Evolutionary conservation across 2,329 filamentous ascomycete genomes (phyloP).

Genomic region (Penicillium sp.): DNA sequence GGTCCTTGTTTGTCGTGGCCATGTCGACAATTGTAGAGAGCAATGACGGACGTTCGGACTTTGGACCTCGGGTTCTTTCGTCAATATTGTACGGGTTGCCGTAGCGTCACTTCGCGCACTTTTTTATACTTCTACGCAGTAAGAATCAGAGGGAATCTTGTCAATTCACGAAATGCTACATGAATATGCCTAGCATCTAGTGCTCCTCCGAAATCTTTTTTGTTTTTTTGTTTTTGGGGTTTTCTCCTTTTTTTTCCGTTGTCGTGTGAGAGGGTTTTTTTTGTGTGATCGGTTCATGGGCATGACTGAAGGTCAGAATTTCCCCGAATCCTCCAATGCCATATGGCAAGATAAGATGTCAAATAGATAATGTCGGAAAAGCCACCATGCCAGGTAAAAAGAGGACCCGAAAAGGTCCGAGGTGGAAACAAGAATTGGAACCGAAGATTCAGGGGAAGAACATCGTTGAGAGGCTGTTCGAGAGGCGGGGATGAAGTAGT

Average conservation of each 20-base stretch:
- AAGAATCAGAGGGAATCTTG: slow-evolving; percentile 23
- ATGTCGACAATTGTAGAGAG: slow-evolving; percentile 21
- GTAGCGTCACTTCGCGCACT: slow-evolving; percentile 17
- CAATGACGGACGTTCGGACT: background rate
- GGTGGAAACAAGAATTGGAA: background rate
- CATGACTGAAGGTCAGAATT: background rate
- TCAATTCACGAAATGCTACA: slow-evolving; percentile 29
- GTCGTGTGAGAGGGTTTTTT: slow-evolving; percentile 1
- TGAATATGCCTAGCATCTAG: slow-evolving; percentile 15
- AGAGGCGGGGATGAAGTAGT: background rate
- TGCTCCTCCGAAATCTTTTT: slow-evolving; percentile 26
- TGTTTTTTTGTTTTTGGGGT: slow-evolving; percentile 6
- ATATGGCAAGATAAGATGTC: slow-evolving; percentile 2
- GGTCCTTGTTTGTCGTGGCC: slow-evolving; percentile 34
- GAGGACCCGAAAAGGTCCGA: background rate
- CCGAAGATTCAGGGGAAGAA: background rate
- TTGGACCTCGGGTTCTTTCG: slow-evolving; percentile 16
- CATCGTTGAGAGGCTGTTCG: background rate
- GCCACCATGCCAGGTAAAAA: background rate
- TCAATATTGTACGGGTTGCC: slow-evolving; percentile 16
- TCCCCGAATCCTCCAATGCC: background rate
- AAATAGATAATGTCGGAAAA: slow-evolving; percentile 1
- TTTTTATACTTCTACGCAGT: background rate
- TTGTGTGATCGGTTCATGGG: slow-evolving; percentile 1
- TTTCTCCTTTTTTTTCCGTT: slow-evolving; percentile 10